Conservation (phyloP, 73 alveolate genomes). For the Tetrahymena borealis region DNA sequence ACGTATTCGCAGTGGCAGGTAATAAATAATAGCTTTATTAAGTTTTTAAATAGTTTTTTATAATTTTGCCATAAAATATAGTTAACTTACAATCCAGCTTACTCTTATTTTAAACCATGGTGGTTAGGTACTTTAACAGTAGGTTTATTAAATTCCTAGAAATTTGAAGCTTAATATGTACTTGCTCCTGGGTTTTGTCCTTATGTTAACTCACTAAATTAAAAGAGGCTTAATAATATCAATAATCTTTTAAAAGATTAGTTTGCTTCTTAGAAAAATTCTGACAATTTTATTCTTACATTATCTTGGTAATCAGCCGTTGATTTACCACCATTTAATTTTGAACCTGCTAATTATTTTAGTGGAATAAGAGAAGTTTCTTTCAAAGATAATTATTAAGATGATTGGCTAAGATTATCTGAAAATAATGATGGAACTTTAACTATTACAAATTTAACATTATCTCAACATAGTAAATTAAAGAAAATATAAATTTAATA, state of each 20-base stretch:
- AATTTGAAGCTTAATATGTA: background rate
- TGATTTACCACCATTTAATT: too few species aligned
- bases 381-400: too few species aligned
- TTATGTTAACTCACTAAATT: constrained; percentile 15
- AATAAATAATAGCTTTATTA: too few species aligned
- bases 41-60: too few species aligned
- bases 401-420: too few species aligned
- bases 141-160: constrained; percentile 14
- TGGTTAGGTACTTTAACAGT: constrained; percentile 40
- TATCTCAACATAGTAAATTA: background rate
- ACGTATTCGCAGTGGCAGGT: constrained; percentile 23
- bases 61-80: too few species aligned
- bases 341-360: too few species aligned
- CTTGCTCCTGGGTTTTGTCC: constrained; percentile 47
- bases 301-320: too few species aligned
- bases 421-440: too few species aligned
- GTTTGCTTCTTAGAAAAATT: background rate
- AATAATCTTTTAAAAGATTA: background rate
- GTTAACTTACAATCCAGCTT: constrained; percentile 35
- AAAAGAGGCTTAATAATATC: background rate
- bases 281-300: too few species aligned
- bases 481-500: background rate
- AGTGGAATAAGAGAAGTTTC: too few species aligned
- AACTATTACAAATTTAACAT: background rate
- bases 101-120: constrained; percentile 34